Percentiles rank a stretch among this genome's conserved stretches.
Evolutionary conservation across 2,329 filamentous ascomycete species (phyloP).

Genomic region (Aurifilum marmelostoma): DNA sequence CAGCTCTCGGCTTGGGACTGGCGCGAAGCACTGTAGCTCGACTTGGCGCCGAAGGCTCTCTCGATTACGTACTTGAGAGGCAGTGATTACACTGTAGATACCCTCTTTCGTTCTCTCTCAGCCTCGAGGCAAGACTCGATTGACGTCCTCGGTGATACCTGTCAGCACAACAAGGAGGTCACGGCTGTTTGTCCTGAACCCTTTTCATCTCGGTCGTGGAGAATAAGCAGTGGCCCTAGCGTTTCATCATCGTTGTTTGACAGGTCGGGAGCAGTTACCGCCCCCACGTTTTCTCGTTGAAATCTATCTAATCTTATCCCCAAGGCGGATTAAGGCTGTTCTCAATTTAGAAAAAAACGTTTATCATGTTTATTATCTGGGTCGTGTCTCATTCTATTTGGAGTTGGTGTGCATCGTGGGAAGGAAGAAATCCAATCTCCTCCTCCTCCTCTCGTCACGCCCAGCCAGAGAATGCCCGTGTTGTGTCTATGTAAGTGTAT

Average conservation of each 20-base stretch:
- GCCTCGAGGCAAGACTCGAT: no score
- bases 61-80: background rate
- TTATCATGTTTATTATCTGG: background rate
- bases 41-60: background rate
- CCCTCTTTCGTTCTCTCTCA: background rate
- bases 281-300: conserved; percentile 10
- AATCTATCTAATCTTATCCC: conserved; percentile 7
- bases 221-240: conserved; percentile 23
- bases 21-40: background rate
- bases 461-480: background rate
- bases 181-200: conserved; percentile 19
- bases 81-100: background rate
- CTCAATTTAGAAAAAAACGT: background rate
- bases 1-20: background rate
- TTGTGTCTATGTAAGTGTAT: background rate
- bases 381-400: background rate
- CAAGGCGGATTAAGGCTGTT: conserved; percentile 2
- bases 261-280: conserved; percentile 24
- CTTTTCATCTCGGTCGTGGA: conserved; percentile 22
- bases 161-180: conserved; percentile 14
- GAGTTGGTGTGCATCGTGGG: background rate
- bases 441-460: no score
- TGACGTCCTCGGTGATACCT: conserved; percentile 26
- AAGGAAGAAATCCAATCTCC: no score
- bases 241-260: conserved; percentile 28